phyloP scores from a whole-genome alignment of 371 early-diverging fungal genomes.

The Mortierella sp. region DNA sequence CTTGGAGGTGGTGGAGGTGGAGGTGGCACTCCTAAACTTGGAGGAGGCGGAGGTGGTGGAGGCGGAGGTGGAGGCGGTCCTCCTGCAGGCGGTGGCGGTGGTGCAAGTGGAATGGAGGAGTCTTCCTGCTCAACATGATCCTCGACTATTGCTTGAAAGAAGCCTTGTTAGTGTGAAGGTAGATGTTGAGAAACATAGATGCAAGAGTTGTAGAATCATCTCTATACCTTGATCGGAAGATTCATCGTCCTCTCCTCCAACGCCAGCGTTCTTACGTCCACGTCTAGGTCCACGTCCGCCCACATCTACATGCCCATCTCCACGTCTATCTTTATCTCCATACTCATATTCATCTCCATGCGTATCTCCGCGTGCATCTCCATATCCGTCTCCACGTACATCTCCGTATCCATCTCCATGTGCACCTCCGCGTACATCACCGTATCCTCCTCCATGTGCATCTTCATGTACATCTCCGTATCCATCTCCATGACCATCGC shows the following conservation, averaged over 20 bases:
- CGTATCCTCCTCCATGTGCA: slow-evolving; percentile 6
- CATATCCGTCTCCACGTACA: not conserved
- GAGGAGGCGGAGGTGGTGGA: slow-evolving; percentile 5
- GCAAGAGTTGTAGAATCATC: not conserved
- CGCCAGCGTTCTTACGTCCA: not conserved
- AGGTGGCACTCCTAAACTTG: slow-evolving; percentile 30
- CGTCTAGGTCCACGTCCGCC: no score
- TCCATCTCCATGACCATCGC: no score
- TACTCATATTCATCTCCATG: not conserved
- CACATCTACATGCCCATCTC: no score
- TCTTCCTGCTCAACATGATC: slow-evolving; percentile 1
- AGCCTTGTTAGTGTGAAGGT: not conserved
- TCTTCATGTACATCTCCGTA: no score
- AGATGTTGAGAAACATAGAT: not conserved
- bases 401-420: no score
- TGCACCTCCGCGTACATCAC: no score
- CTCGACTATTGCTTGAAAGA: not conserved
- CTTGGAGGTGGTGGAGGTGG: slow-evolving; percentile 11
- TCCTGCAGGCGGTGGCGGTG: slow-evolving; percentile 10
- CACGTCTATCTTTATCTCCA: not conserved
- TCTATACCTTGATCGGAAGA: not conserved
- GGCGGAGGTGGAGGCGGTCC: slow-evolving; percentile 51
- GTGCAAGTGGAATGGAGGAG: slow-evolving; percentile 57
- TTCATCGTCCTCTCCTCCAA: not conserved
- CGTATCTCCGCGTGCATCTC: no score